A percentile compares a stretch with the other conserved stretches of the same genome.
Conservation (phyloP, 805 yeast species). For the Cyberlindnera mississippiensis region DNA sequence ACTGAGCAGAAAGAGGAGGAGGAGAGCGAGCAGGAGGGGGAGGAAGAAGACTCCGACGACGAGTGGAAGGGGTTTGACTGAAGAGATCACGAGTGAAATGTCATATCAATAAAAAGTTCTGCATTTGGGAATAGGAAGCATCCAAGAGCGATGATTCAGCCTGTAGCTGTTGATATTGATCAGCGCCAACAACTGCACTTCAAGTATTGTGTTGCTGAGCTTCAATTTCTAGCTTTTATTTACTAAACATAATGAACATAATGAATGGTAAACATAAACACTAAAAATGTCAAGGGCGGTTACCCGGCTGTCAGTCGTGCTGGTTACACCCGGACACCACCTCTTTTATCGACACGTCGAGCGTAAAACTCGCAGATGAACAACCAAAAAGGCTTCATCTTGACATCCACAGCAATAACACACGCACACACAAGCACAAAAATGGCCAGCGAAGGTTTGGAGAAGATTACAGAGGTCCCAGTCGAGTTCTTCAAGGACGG, state of each 20-base stretch:
- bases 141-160: too few species aligned
- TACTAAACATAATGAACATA: background rate
- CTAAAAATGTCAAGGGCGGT: too few species aligned
- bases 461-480: slow-evolving; percentile 81
- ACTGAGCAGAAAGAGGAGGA: slow-evolving; percentile 18
- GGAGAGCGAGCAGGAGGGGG: slow-evolving; percentile 22
- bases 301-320: background rate
- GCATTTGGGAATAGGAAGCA: too few species aligned
- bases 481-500: slow-evolving; percentile 91
- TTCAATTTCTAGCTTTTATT: background rate
- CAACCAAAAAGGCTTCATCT: background rate
- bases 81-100: background rate
- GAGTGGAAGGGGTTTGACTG: slow-evolving; percentile 41
- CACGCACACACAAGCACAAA: slow-evolving; percentile 2
- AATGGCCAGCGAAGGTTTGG: slow-evolving; percentile 57
- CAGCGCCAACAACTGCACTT: too few species aligned
- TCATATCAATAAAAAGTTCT: too few species aligned
- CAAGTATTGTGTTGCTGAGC: too few species aligned
- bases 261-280: too few species aligned
- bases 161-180: too few species aligned
- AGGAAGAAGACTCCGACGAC: slow-evolving; percentile 25
- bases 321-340: slow-evolving; percentile 8
- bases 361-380: background rate
- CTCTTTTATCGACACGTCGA: slow-evolving; percentile 12
- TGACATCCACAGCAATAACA: background rate